Base-by-base conservation (phyloP, 352 stramenopile genomes). In the Pythium periplocum region DNA sequence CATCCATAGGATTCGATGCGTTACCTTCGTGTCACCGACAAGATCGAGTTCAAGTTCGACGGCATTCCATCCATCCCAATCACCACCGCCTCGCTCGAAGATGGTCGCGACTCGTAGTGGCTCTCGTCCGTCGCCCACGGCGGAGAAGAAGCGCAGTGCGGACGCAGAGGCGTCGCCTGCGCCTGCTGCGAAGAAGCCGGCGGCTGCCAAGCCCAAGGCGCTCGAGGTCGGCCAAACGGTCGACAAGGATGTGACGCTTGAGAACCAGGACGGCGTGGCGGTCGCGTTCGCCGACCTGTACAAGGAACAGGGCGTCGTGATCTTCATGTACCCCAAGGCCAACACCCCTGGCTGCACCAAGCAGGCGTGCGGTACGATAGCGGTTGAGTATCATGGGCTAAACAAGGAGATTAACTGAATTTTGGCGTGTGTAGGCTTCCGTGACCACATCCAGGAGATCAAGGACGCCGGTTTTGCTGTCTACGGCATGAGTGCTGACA, bases 241-340 rank as follows among this genome's bases (percentile, higher is more conserved):
- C 36, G 69, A 50, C 26, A 83, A 83, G 49, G 69, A 89, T 6
- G 75, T 86, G 56, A 84, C 75, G 57, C 71, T 95, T 32, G 48
- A 69, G 34, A 91, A 90, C 67, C 83, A 95, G 55, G 68, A 90
- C 32, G 75, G 66, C 33, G 64, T 75, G 44, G 56, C 76, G 6
- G 70, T 95, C 38, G 56, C 41, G 31, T 71, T 93, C 37, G 53
- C 60, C n/a, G 75, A 90, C 55, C 71, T 85, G 37, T 90, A 81
- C 63, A 86, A 87, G 56, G 77, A 87, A 31, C 65, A 79, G 9
- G 83, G 83, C 43, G 82, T 90, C 37, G 78, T 95, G 45, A 87
- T 95, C 69, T 95, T 95, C 67, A 93, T 95, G 83, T 95, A 91
- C 53, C 85, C 85, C 6, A 69, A 63, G n/a, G 85, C 85, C 34